Base-by-base conservation (phyloP, 2,329 filamentous ascomycete species). In the Chaetomium sp. region DNA sequence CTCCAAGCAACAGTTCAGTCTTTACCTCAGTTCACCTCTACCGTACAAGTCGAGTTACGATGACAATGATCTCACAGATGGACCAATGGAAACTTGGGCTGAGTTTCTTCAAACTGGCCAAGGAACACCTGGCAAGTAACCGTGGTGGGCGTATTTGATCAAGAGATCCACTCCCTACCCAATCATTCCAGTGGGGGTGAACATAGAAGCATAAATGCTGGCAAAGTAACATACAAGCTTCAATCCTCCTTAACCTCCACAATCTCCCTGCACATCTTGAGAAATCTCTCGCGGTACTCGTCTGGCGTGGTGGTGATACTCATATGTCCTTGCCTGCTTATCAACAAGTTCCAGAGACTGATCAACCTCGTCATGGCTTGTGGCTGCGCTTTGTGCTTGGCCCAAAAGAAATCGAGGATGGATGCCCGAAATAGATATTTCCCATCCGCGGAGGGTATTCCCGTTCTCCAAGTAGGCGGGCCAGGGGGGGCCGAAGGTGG, bases 401-500 rank as follows among this genome's bases (percentile, higher is more conserved):
- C 81, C 87, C 87, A 90, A 73, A 90, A 89, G 70, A 91, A 90
- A 68, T 90, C 87, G 37, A 90, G 73, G 11, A 90, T 70, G 0
- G 85, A 78, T 3, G 79, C 84, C 2, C 86, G 78, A 64, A 88
- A 90, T 10, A 84, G 72, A 75, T 84, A 86, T 62, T 81, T 81
- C 0, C 80, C 80, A 63, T 88, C 82, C 0, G 76, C 72, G 8
- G 84, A 86, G 0, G 70, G 62, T 0, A 89, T 64, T 0, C 87
- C 87, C 0, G 73, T 78, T 9, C 86, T 75, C 86, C 86, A 90
- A 5, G 71, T 71, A 74, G 70, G 69, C 3, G 70, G 69, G 0
- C 56, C 47, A 0, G 70, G 68, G 1, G 70, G 69, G 2, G 67
- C 59, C 12, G 71, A 69, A 0, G 72, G 68, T 2, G 71, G 68